These are phyloP conservation scores for Kurtzmaniella quercitrusa DNA, from an alignment of 1,139 yeast genomes.

Conservation along the genomic window DNA sequence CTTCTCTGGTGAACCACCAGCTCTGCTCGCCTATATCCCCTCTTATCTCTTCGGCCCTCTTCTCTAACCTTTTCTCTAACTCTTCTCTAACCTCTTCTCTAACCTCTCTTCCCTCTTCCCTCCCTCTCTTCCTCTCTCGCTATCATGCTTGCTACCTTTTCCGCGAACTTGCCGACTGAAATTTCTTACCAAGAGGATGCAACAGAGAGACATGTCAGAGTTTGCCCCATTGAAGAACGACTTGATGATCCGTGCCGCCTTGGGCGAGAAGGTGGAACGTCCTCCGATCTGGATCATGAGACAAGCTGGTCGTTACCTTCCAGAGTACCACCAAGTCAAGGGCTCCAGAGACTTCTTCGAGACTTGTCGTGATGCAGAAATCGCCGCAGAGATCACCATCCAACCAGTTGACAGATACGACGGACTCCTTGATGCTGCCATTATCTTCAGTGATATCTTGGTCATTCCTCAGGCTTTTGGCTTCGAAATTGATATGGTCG, in stretches of 20 bases:
- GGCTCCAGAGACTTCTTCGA: slow-evolving; percentile 88
- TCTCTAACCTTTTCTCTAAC: too few relatives aligned
- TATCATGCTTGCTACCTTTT: not conserved
- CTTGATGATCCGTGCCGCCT: slow-evolving; percentile 83
- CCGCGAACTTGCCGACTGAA: not conserved
- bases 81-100: not conserved
- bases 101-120: not conserved
- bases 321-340: slow-evolving; percentile 89
- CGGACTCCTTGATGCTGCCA: slow-evolving; percentile 93
- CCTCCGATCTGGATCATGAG: slow-evolving; percentile 99
- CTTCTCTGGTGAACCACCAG: too few relatives aligned
- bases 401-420: slow-evolving; percentile 91
- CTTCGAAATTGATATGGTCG: slow-evolving; percentile 88
- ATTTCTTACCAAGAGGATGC: not conserved
- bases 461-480: slow-evolving; percentile 99
- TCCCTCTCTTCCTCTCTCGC: not conserved
- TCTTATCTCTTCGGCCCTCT: too few relatives aligned
- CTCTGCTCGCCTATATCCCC: too few relatives aligned
- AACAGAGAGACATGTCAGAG: slow-evolving; percentile 18
- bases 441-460: slow-evolving; percentile 89
- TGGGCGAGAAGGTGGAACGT: slow-evolving; percentile 78
- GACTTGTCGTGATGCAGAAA: slow-evolving; percentile 88
- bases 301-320: slow-evolving; percentile 85
- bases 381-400: slow-evolving; percentile 89
- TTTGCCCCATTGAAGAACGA: slow-evolving; percentile 83